Base-by-base conservation (phyloP, 2,329 filamentous ascomycete genomes). In the Phialophora expanda region DNA sequence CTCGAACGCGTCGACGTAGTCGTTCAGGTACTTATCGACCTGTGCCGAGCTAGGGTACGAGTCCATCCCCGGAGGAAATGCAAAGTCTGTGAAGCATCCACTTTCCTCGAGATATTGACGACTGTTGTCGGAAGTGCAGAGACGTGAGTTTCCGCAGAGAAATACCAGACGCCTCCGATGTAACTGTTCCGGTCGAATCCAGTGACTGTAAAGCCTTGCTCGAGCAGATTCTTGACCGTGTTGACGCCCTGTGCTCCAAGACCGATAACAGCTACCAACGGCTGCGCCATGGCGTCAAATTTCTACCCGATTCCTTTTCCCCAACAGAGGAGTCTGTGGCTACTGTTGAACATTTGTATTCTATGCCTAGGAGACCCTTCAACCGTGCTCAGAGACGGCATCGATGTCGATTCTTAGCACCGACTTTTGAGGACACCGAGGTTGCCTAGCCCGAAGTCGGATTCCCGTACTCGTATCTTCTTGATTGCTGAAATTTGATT, bases 111-210 rank as follows among this genome's bases (percentile, higher is more conserved):
- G 24, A 66, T 34, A 46, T 69, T 69, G 54, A 62, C 67, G 5
- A 69, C 32, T 2, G 67, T 69, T 2, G 61, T 62, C 2, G 64
- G 57, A 4, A 68, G 66, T 7, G 62, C 62, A 14, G 66, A 59
- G 53, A 65, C 32, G 2, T 54, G 30, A 20, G 65, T 70, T n/a
- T 79, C 72, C 0, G 76, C 73, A 12, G 75, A 80, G 60, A 77
- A 81, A 56, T 78, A 75, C 80, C 80, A 83, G 0, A 83, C 70
- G 0, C 81, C 81, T 11, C 81, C 80, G n/a, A 81, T 70, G 58
- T 76, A 77, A 57, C 71, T 66, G 59, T 78, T 78, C 20, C 76
- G 73, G 56, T 83, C 81, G 53, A 82, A 82, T 2, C 76, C 80
- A 1, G 77, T 75, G 5, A 77, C 80, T 4, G 79, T 70, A 56